phyloP scores from a whole-genome alignment of 352 stramenopile species.

The Globisporangium perplexum region DNA sequence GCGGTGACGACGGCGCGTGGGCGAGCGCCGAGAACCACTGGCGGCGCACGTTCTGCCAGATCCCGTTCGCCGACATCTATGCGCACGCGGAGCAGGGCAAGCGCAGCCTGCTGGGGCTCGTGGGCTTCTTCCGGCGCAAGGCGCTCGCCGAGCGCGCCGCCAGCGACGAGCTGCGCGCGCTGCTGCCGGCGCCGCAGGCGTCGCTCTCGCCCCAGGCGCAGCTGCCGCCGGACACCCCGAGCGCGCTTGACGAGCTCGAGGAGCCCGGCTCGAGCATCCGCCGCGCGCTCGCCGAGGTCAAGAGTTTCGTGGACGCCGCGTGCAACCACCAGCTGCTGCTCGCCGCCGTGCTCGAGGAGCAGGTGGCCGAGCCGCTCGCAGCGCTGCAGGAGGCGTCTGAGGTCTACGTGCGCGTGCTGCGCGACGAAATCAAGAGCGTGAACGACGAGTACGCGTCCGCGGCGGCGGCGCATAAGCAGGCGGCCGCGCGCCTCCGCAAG shows the following conservation, averaged over 20 bases:
- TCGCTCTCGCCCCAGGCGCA: background rate
- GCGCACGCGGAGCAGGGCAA: slow-evolving; percentile 75
- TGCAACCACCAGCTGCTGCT: slow-evolving; percentile 69
- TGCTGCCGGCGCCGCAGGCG: slow-evolving; percentile 22
- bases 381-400: slow-evolving; percentile 72
- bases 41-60: slow-evolving; percentile 84
- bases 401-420: slow-evolving; percentile 74
- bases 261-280: slow-evolving; percentile 61
- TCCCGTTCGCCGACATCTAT: slow-evolving; percentile 76
- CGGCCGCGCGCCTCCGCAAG: slow-evolving; percentile 26
- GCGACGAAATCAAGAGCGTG: slow-evolving; percentile 70
- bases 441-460: slow-evolving; percentile 63
- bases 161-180: slow-evolving; percentile 54
- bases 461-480: slow-evolving; percentile 26
- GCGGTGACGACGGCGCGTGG: slow-evolving; percentile 17
- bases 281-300: slow-evolving; percentile 51
- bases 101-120: slow-evolving; percentile 59
- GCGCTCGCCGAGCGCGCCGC: slow-evolving; percentile 51
- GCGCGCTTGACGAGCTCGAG: slow-evolving; percentile 55
- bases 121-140: slow-evolving; percentile 69
- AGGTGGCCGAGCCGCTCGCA: slow-evolving; percentile 70
- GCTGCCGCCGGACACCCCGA: background rate
- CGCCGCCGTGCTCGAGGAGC: slow-evolving; percentile 75
- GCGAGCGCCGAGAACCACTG: slow-evolving; percentile 72
- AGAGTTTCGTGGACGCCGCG: slow-evolving; percentile 50